phyloP scores from a whole-genome alignment of 2,329 filamentous ascomycete genomes.

The Monilinia fructicola region DNA sequence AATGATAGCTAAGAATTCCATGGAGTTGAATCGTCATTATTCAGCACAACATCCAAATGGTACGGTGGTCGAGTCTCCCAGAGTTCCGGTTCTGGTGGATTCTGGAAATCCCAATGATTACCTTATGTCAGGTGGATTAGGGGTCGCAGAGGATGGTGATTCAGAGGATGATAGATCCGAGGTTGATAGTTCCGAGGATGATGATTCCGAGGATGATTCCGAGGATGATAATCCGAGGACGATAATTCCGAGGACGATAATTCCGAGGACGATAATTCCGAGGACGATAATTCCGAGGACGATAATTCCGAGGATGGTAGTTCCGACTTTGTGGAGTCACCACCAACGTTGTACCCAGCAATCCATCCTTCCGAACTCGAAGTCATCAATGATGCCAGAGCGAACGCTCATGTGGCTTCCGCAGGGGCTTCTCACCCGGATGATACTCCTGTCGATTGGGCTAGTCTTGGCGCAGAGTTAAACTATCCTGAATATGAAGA shows the following conservation, averaged over 20 bases:
- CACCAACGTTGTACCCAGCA: background rate
- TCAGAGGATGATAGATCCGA: background rate
- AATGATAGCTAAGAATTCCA: too few relatives aligned
- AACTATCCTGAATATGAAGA: conserved; percentile 39
- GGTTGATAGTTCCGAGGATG: too few relatives aligned
- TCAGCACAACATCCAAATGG: too few relatives aligned
- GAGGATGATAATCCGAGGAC: background rate
- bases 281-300: background rate
- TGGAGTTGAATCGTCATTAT: too few relatives aligned
- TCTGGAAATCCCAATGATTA: background rate
- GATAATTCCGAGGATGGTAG: background rate
- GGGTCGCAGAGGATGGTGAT: background rate
- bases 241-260: too few relatives aligned
- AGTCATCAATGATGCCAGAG: background rate
- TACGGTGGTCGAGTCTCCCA: background rate
- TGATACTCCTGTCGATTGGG: conserved; percentile 4
- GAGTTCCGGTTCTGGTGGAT: background rate
- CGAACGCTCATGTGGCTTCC: background rate
- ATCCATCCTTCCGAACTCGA: background rate
- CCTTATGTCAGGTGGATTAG: background rate
- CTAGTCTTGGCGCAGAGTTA: background rate
- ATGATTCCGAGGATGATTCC: too few relatives aligned
- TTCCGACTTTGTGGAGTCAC: background rate
- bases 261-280: background rate
- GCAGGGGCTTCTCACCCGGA: background rate